Evolutionary conservation across 495 filamentous ascomycete species (phyloP).

Genomic region (Polyplosphaeria fusca): DNA sequence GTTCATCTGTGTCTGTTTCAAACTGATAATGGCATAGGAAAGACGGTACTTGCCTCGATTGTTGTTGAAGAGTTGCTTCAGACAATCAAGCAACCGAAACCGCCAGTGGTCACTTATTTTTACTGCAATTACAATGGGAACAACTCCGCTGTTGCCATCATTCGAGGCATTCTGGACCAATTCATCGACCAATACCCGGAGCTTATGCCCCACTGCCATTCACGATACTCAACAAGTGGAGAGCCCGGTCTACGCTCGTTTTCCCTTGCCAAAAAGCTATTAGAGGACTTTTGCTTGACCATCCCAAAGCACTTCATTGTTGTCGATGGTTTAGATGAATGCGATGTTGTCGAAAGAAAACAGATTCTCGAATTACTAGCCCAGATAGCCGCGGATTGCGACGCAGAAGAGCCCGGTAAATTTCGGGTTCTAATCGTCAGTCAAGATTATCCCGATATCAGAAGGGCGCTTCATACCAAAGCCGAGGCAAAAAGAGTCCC

Average conservation of each 20-base stretch:
- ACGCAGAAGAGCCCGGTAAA: conserved; percentile 31
- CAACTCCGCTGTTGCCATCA: conserved; percentile 8
- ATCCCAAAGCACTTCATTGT: background rate
- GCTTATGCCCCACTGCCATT: conserved; percentile 8
- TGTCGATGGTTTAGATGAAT: conserved; percentile 30
- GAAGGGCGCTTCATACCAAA: conserved; percentile 13
- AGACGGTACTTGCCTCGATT: conserved; percentile 32
- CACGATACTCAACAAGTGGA: conserved; percentile 23
- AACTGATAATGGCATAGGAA: too few relatives aligned
- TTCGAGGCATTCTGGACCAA: conserved; percentile 16
- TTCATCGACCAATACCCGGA: conserved; percentile 2
- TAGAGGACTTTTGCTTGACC: conserved; percentile 14
- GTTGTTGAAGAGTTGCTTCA: conserved; percentile 22
- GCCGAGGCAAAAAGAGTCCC: background rate
- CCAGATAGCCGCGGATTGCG: conserved; percentile 27
- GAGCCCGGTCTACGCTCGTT: background rate
- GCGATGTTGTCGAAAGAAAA: conserved; percentile 6
- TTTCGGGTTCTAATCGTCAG: conserved; percentile 37
- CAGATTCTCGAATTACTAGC: background rate
- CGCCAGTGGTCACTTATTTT: conserved; percentile 5
- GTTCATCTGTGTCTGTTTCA: too few relatives aligned
- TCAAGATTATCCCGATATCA: conserved; percentile 37
- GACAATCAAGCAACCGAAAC: conserved; percentile 4
- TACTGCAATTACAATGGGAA: conserved; percentile 29
- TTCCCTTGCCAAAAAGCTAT: conserved; percentile 6